Evolutionary conservation across 2,329 filamentous ascomycete species (phyloP), one percentile per base, ranked within the genome.

Genomic region (Macrophomina phaseolina): DNA sequence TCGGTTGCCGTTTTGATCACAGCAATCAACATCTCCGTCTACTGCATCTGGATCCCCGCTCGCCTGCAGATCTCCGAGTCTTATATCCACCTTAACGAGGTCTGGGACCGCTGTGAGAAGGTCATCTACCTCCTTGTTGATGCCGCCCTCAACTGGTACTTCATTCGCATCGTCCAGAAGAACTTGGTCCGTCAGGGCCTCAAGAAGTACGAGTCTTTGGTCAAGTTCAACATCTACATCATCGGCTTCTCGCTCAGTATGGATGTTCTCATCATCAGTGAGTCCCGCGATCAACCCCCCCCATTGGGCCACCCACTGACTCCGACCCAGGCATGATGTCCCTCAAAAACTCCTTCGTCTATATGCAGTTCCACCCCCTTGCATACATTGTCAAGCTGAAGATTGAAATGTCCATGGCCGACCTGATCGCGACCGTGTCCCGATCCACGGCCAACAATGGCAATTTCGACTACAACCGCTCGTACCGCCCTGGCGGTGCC

Each of bases 351-450:
- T 55, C 48, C 5, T 56, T 65, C 51, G 51, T 67, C 38, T 67
- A 76, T 70, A 75, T 80, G 61, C 78, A 80, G 68, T 80, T 81
- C 71, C 78, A 81, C 64, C 79, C 79, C 0, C 74, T 81, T 9
- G 76, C 76, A 6, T 81, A 81, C 71, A 79, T 80, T 56, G 77
- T 81, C 55, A 81, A 78, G 67, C 77, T 81, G 64, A 81, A 82
- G 69, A 81, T 81, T 65, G 80, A 82, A 71, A 79, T 81, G 78
- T 75, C 75, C 67, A 81, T 82, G 79, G 79, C 80, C 6, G 76
- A 77, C 1, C 74, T 81, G 5, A 79, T 81, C 65, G 56, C 56
- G 40, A 61, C 56, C 5, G 56, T 76, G 76, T 61, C 9, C 5
- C 40, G 56, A 8, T 61, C 56, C 9, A n/a, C 14, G 32, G 16